phyloP scores from a whole-genome alignment of 2,329 filamentous ascomycete genomes.

The Alternaria tenuissima region DNA sequence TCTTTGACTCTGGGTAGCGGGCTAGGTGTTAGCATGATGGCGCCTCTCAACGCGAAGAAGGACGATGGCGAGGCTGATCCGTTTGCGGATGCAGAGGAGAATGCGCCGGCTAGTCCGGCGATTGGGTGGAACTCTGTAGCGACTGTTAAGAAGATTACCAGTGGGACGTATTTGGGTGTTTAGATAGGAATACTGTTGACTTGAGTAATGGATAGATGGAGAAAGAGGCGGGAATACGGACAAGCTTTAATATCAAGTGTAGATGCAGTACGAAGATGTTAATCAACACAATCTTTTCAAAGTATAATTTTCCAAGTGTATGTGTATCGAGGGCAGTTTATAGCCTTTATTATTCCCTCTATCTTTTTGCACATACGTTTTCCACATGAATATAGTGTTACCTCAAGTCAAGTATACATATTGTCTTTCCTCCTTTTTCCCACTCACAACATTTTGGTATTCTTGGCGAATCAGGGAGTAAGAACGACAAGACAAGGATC shows the following conservation, averaged over 20 bases:
- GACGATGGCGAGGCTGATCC: constrained; percentile 65
- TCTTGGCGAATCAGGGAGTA: not conserved
- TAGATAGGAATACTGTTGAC: constrained; percentile 17
- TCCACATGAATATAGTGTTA: not conserved
- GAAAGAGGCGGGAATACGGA: not conserved
- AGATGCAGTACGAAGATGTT: constrained; percentile 1
- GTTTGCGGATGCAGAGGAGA: constrained; percentile 71
- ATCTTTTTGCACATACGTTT: not conserved
- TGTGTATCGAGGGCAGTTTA: not conserved
- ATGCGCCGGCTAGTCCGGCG: constrained; percentile 32
- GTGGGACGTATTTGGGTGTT: constrained; percentile 49
- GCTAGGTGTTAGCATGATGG: constrained; percentile 63
- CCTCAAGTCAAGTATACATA: not conserved
- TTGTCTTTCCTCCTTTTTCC: not conserved
- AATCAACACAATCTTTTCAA: not conserved
- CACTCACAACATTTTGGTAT: not conserved
- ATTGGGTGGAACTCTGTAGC: constrained; percentile 45
- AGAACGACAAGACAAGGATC: not conserved
- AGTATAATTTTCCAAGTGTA: not conserved
- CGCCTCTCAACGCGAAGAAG: constrained; percentile 52
- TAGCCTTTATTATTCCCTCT: not conserved
- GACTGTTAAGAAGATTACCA: constrained; percentile 48
- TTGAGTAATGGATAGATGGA: not conserved
- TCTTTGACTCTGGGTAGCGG: constrained; percentile 64
- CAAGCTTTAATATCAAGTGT: not conserved